phyloP scores from a whole-genome alignment of 139 green algal genomes.

The Chloropicon primus region DNA sequence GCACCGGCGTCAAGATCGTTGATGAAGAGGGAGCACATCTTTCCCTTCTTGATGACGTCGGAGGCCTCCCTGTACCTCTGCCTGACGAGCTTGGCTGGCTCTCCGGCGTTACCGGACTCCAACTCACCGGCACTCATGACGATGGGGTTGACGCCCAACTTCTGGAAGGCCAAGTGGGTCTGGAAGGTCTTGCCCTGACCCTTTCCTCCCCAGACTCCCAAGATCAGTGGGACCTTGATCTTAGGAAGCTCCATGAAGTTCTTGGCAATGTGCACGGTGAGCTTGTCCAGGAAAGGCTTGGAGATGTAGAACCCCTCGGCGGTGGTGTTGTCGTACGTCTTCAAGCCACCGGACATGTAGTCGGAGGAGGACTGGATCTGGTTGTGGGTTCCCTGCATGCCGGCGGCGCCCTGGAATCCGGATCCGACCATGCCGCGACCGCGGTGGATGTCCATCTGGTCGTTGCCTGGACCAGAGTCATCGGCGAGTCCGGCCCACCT shows the following conservation, averaged over 20 bases:
- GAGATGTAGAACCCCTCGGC: constrained; percentile 96
- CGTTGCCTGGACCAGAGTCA: background rate
- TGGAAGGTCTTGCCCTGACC: constrained; percentile 56
- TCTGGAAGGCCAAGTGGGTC: constrained; percentile 37
- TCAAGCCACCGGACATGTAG: constrained; percentile 64
- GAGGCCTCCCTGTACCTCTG: constrained; percentile 83
- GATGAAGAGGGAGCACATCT: constrained; percentile 98
- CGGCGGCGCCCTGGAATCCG: constrained; percentile 78
- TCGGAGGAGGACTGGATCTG: constrained; percentile 72
- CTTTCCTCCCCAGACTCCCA: constrained; percentile 98
- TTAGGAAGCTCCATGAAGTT: constrained; percentile 93
- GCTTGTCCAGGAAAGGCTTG: constrained; percentile 93
- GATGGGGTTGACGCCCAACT: constrained; percentile 94
- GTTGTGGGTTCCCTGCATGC: constrained; percentile 69
- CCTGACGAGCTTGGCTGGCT: constrained; percentile 96
- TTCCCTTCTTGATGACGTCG: constrained; percentile 98
- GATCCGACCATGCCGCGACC: constrained; percentile 81
- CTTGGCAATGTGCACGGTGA: constrained; percentile 89
- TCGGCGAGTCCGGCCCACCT: background rate
- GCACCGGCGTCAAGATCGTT: constrained; percentile 97
- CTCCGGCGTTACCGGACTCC: constrained; percentile 93
- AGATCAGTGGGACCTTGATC: constrained; percentile 89
- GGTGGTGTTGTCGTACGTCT: constrained; percentile 68
- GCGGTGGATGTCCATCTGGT: constrained; percentile 88
- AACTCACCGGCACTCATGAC: constrained; percentile 98